Base-by-base conservation (phyloP, 2,329 filamentous ascomycete genomes). In the Phyllosticta citrichinensis region DNA sequence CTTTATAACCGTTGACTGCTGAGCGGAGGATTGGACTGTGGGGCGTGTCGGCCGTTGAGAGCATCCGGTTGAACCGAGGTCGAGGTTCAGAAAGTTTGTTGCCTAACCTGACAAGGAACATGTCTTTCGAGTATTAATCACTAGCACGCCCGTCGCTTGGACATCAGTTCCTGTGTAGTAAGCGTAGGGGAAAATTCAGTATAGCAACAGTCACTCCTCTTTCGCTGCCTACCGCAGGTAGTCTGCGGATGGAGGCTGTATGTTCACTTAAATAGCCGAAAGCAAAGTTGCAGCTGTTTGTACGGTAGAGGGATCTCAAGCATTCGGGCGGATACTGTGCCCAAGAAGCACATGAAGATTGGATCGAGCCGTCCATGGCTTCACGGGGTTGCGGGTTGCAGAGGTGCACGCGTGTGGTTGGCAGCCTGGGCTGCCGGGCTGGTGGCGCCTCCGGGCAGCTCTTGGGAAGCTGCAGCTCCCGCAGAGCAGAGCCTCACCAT, bases 391-490 rank as follows among this genome's bases (percentile, higher is more conserved):
- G 22, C 22, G 22, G 22, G 22, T 22, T 22, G 22, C 22, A 22
- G 22, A 22, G 22, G 22, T 22, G 22, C 22, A 22, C 22, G 22
- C 22, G 22, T 60, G 35, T 5, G 35, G 35, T 40, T 52, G 51
- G 58, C 52, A 55, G 58, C 53, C 58, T 60, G 58, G 52, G 33
- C 51, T 2, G 30, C 30, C 12, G 27, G 27, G 27, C 27, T 14
- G 35, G 12, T n/a, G 40, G 40, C 40, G 12, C 17, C 12, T 17
- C 35, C 35, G 35, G 12, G 35, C 9, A n/a, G 58, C 53, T 60
- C 53, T 33, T 4, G 17, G 52, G 20, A 54, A 60, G 58, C 53
- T 60, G 58, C 58, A 60, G 58, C 58, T 60, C 58, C 40, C 35
- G 40, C 3, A 47, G 14, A 47, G 8, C 40, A 47, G 40, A 60